These are phyloP conservation scores for Camellia oleifera DNA, from an alignment of 179 eudicot species.

Conservation along the genomic window DNA sequence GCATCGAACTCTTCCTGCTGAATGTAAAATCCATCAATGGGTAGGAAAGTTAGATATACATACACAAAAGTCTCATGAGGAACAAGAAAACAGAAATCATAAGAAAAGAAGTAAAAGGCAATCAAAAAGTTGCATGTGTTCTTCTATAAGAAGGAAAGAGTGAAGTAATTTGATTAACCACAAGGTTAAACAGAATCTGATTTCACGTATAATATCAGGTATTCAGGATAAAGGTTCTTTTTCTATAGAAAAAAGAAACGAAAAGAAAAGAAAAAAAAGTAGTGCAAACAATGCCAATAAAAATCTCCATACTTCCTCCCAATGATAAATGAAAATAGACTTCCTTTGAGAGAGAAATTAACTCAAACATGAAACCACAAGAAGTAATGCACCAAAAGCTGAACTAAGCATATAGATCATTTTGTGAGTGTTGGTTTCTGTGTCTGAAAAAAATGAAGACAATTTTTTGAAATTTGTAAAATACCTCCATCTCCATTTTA, in stretches of 20 bases:
- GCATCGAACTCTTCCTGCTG: conserved; percentile 96
- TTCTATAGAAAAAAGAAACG: neutral
- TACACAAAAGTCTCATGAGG: neutral
- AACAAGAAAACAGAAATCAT: neutral
- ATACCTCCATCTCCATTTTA: conserved; percentile 98
- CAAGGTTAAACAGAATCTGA: conserved; percentile 1
- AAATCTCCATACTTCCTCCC: neutral
- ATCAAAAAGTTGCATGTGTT: neutral
- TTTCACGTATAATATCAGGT: neutral
- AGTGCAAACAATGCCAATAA: neutral
- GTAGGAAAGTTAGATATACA: neutral
- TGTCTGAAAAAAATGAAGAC: neutral
- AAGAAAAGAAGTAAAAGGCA: conserved; percentile 4
- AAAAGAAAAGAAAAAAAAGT: neutral
- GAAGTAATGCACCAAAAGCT: conserved; percentile 6
- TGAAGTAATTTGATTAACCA: neutral
- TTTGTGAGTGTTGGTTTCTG: neutral
- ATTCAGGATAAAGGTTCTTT: neutral
- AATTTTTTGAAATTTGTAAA: neutral
- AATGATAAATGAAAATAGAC: neutral
- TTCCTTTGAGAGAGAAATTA: neutral
- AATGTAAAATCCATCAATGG: conserved; percentile 14
- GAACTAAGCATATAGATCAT: neutral
- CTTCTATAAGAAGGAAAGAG: no score
- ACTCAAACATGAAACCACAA: neutral